Evolutionary conservation across 2,329 filamentous ascomycete genomes (phyloP), one percentile per base, ranked within the genome.

Genomic region (Plectosphaerella plurivora): DNA sequence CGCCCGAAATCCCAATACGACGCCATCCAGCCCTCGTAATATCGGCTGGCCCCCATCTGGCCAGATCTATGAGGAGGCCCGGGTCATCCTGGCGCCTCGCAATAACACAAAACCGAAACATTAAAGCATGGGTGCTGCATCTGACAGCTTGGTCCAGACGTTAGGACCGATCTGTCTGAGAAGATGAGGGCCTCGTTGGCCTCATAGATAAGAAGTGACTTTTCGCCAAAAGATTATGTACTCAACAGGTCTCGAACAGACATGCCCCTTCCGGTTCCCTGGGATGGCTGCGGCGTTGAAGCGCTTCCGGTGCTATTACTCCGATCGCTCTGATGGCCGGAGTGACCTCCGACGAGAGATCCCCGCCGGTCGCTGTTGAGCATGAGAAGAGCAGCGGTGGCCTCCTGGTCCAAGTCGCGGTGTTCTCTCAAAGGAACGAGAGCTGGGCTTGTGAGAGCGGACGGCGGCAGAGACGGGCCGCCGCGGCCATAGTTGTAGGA

Each of bases 341-440:
- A 48, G 11, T 50, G 53, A 15, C 57, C 52, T 10, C 41, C 41
- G 41, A 44, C 6, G n/a, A 51, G 46, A 11, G 70, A 73, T 37
- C 76, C 77, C 36, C 89, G 78, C 41, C 89, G 81, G 65, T 94
- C 91, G 51, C 78, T 84, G 59, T 92, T 95, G 54, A 97, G 74
- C 91, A 96, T 96, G 66, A 96, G 70, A 60, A 96, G 68, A 3
- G 91, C 92, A 12, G 90, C 87, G 8, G 91, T 94, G 1, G 91
- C 92, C 66, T 94, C 90, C 55, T 91, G 86, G 56, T 88, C 84
- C 5, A 82, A 62, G 48, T 85, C 81, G 36, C 73, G 72, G 24
- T 50, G 48, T n/a, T 50, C 48, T 18, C 52, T 41, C 61, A 82
- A 78, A 0, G 83, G 81, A 18, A 70, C 63, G 45, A 86, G 65